A percentile compares a stretch with the other conserved stretches of the same genome.
Evolutionary conservation across 73 alveolate species (phyloP).

Genomic region (Paramecium bursaria): DNA sequence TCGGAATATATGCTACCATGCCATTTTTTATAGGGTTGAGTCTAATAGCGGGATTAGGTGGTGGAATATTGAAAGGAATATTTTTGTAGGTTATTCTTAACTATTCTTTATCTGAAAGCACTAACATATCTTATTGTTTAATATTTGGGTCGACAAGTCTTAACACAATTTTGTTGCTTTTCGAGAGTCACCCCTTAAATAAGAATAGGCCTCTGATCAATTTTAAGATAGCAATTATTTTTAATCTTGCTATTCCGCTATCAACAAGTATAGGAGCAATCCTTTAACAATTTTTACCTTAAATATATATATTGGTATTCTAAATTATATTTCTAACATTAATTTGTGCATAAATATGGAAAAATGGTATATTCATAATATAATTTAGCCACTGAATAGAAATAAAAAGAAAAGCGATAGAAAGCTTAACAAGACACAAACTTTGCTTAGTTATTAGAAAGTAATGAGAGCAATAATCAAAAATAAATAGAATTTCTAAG

Average conservation of each 20-base stretch:
- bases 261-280: constrained; percentile 38
- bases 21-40: constrained; percentile 24
- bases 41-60: constrained; percentile 47
- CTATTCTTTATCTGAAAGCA: constrained; percentile 29
- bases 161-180: constrained; percentile 16
- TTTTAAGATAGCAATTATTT: constrained; percentile 8
- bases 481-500: too few species aligned
- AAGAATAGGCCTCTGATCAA: constrained; percentile 29
- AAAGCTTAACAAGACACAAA: too few species aligned
- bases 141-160: constrained; percentile 33
- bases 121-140: constrained; percentile 39
- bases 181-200: constrained; percentile 31
- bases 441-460: too few species aligned
- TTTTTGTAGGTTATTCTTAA: constrained; percentile 10
- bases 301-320: constrained; percentile 9
- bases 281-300: constrained; percentile 3
- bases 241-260: constrained; percentile 43
- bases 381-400: too few species aligned
- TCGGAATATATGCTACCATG: not conserved
- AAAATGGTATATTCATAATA: too few species aligned
- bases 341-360: too few species aligned
- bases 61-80: constrained; percentile 43
- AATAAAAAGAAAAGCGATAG: too few species aligned
- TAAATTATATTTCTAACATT: not conserved
- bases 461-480: too few species aligned